These are phyloP conservation scores for Penicillium sp. DNA, from an alignment of 2,329 filamentous ascomycete genomes.

Conservation along the genomic window DNA sequence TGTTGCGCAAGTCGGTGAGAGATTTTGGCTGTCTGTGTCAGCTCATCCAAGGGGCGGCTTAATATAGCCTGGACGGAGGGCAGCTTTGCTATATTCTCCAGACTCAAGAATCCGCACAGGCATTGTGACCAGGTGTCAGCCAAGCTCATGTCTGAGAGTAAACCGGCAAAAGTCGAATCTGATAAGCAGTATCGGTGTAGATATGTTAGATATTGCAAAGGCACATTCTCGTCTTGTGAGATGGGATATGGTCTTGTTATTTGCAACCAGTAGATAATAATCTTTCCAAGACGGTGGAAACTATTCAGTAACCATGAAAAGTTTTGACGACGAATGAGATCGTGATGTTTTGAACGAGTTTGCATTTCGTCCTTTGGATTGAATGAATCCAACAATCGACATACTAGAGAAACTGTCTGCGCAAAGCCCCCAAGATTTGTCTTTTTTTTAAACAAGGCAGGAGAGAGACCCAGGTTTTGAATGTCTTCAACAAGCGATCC, in stretches of 20 bases:
- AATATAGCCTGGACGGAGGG: slow-evolving; percentile 32
- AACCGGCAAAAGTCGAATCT: slow-evolving; percentile 18
- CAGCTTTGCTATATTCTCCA: slow-evolving; percentile 23
- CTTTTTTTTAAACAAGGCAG: slow-evolving; percentile 27
- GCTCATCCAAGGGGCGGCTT: slow-evolving; percentile 30
- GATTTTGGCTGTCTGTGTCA: slow-evolving; percentile 20
- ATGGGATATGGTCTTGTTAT: slow-evolving; percentile 12
- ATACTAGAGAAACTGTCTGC: slow-evolving; percentile 26
- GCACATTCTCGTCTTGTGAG: slow-evolving; percentile 21
- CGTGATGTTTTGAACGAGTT: slow-evolving; percentile 16
- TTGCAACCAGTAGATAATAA: slow-evolving; percentile 31
- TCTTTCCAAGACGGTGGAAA: slow-evolving; percentile 35
- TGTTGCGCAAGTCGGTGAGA: slow-evolving; percentile 22
- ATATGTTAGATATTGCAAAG: slow-evolving; percentile 29
- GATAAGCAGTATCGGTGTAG: slow-evolving; percentile 24
- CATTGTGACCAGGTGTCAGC: slow-evolving; percentile 33
- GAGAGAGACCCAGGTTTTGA: slow-evolving; percentile 33
- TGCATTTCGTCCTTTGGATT: slow-evolving; percentile 15
- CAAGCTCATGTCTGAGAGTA: slow-evolving; percentile 29
- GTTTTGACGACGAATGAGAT: slow-evolving; percentile 32
- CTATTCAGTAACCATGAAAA: slow-evolving; percentile 36
- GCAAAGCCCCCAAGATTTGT: slow-evolving; percentile 30
- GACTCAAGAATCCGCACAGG: slow-evolving; percentile 31
- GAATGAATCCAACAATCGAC: slow-evolving; percentile 34
- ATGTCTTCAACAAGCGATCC: slow-evolving; percentile 31